These are phyloP conservation scores for Stipa capillata DNA, from an alignment of 176 grass and related monocot genomes.

Conservation along the genomic window DNA sequence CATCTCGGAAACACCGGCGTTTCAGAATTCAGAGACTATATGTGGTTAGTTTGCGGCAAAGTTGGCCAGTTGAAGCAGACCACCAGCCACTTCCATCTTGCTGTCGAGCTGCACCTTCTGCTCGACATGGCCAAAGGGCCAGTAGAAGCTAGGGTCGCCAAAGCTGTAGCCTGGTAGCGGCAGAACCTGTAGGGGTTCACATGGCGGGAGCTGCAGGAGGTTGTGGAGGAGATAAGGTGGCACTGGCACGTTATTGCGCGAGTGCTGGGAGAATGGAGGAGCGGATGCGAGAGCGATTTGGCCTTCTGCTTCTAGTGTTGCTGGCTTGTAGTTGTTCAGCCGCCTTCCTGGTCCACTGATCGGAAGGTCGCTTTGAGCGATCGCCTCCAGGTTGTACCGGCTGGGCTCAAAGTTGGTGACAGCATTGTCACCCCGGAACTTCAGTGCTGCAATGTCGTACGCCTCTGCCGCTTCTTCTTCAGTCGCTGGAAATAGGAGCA, in stretches of 20 bases:
- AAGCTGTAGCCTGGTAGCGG: constrained; percentile 13
- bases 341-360: constrained; percentile 33
- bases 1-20: not conserved
- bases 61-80: constrained; percentile 46
- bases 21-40: not conserved
- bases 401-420: constrained; percentile 86
- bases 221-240: constrained; percentile 28
- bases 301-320: constrained; percentile 10
- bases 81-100: constrained; percentile 19
- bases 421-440: constrained; percentile 81
- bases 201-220: constrained; percentile 34
- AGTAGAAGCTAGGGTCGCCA: constrained; percentile 33
- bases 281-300: not conserved
- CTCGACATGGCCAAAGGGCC: constrained; percentile 18
- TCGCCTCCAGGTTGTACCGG: constrained; percentile 73
- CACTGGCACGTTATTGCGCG: constrained; percentile 17
- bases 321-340: constrained; percentile 10
- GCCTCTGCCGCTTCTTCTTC: constrained; percentile 94
- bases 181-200: constrained; percentile 15
- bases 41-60: too few relatives aligned
- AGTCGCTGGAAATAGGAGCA: constrained; percentile 41
- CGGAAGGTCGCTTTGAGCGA: constrained; percentile 57
- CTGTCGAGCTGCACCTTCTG: constrained; percentile 39
- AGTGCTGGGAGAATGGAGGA: constrained; percentile 17
- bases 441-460: constrained; percentile 85